These are phyloP conservation scores for Cornus florida DNA, from an alignment of 148 eudicot genomes.

Conservation along the genomic window DNA sequence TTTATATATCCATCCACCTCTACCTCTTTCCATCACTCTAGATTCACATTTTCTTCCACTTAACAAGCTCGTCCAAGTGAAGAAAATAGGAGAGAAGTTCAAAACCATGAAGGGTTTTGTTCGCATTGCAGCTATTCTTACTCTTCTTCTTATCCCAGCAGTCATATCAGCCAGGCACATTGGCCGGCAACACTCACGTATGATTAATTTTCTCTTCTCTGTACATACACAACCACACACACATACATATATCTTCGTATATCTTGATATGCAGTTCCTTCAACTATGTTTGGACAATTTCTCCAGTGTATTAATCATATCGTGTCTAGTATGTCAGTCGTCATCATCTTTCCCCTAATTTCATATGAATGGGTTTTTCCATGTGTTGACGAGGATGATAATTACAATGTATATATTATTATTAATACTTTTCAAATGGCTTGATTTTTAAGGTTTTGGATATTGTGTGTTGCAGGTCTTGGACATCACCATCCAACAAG, in stretches of 20 bases:
- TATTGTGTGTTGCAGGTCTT: conserved; percentile 10
- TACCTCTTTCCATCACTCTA: not conserved
- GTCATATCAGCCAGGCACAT: conserved; percentile 40
- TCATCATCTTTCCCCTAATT: no score
- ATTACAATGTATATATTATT: no score
- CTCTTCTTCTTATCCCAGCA: conserved; percentile 28
- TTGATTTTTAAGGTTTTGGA: not conserved
- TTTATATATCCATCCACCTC: not conserved
- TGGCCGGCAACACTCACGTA: conserved; percentile 36
- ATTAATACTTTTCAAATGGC: no score
- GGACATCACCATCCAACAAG: conserved; percentile 22
- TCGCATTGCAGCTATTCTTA: conserved; percentile 13
- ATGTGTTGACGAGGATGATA: no score
- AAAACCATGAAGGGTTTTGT: conserved; percentile 26
- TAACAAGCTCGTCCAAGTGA: not conserved
- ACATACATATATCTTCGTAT: no score
- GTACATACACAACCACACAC: not conserved
- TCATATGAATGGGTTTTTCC: no score
- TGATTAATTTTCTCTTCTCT: not conserved
- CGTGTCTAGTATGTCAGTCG: no score
- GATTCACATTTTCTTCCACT: not conserved
- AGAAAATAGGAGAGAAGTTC: not conserved
- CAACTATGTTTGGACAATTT: not conserved
- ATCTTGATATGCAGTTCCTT: not conserved
- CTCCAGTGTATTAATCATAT: no score